Evolutionary conservation across 805 yeast species (phyloP), one percentile per base, ranked within the genome.

Genomic region (Candida stauntonica): DNA sequence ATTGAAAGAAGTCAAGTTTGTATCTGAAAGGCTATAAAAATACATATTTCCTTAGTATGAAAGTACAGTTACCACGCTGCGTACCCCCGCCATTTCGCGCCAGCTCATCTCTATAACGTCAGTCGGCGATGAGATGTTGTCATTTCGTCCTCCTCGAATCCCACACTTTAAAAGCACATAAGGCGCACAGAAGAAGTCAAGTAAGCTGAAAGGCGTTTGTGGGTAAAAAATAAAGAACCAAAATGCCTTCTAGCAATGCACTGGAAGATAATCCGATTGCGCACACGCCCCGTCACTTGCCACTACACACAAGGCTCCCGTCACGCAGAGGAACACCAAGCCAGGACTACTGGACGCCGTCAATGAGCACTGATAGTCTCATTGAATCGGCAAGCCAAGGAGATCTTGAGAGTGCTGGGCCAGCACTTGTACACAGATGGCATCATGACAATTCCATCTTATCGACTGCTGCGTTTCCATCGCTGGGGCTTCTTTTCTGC

Each of bases 351-450:
- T 21, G 15, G 24, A 28, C 29, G 17, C 17, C 20, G 12, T 5
- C 15, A 7, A 19, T 26, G 31, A n/a, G 11, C 27, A n/a, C n/a
- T n/a, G n/a, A n/a, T n/a, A n/a, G n/a, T n/a, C n/a, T n/a, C n/a
- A n/a, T n/a, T n/a, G n/a, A n/a, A 8, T 26, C 29, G 12, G 16
- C 30, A 3, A 12, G 36, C 11, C 12, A 7, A 17, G 23, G 17
- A 0, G 33, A 31, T 26, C 11, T 5, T 15, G 28, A 26, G 28
- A 13, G 6, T 8, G 28, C n/a, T 26, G 5, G n/a, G 4, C 50
- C 55, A 17, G 32, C 41, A 2, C 53, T 75, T 24, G 59, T 81
- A 2, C 96, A 91, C 58, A 69, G 74, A 52, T 91, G 98, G 98
- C 71, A 75, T 19, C 79, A 78, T 45, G 63, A 72, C 2, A 79